These are phyloP conservation scores for Colletotrichum shisoi DNA, from an alignment of 2,329 filamentous ascomycete species.

Conservation along the genomic window DNA sequence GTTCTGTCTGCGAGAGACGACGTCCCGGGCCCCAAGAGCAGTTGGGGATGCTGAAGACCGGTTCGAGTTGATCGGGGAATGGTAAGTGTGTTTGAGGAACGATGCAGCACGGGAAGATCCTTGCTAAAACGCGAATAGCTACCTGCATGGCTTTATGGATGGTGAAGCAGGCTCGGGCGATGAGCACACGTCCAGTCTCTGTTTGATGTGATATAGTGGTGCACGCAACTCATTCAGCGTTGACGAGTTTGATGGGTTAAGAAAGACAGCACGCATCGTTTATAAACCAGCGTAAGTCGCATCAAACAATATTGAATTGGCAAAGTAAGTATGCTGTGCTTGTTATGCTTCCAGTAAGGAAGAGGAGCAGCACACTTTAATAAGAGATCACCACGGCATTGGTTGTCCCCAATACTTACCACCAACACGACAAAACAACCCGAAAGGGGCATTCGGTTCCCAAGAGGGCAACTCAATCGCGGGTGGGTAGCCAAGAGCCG, in stretches of 20 bases:
- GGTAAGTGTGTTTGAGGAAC: not conserved
- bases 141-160: not conserved
- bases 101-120: not conserved
- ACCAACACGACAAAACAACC: not conserved
- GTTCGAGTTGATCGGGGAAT: not conserved
- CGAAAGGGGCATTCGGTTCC: not conserved
- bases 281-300: too few relatives aligned
- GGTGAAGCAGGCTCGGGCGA: not conserved
- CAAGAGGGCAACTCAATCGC: slow-evolving; percentile 27
- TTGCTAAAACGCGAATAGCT: not conserved
- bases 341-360: too few relatives aligned
- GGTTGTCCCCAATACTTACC: too few relatives aligned
- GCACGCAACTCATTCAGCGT: not conserved
- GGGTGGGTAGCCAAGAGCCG: slow-evolving; percentile 14
- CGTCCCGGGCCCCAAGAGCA: not conserved
- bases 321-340: too few relatives aligned
- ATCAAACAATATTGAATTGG: too few relatives aligned
- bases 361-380: not conserved
- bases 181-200: not conserved
- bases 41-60: too few relatives aligned
- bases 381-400: not conserved
- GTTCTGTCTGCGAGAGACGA: not conserved
- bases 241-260: not conserved
- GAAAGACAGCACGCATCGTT: too few relatives aligned
- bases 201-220: not conserved